Percentiles rank a stretch among this genome's conserved stretches.
phyloP scores from a whole-genome alignment of 2,329 filamentous ascomycete genomes.

The Verticillium nubilum region DNA sequence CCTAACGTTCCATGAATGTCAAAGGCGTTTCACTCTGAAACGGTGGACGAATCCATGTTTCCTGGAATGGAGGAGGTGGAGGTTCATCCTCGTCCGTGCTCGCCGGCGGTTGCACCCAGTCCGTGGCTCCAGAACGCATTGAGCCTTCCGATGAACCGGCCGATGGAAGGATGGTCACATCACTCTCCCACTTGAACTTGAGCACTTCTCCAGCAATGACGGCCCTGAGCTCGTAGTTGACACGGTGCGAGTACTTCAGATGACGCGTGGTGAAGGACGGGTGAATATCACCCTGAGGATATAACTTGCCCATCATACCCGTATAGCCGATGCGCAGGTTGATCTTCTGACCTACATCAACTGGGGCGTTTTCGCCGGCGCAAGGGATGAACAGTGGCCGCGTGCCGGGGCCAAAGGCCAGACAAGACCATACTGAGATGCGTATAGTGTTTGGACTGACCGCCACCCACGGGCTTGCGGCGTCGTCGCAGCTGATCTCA shows the following conservation, averaged over 20 bases:
- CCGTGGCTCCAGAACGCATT: not conserved
- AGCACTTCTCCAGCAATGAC: not conserved
- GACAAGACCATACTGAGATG: not conserved
- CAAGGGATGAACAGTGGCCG: not conserved
- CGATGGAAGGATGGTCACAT: not conserved
- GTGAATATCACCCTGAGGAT: not conserved
- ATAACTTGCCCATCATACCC: not conserved
- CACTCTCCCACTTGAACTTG: not conserved
- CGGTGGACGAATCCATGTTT: not conserved
- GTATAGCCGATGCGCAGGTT: not conserved
- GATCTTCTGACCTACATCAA: not conserved
- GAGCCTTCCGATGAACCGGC: not conserved
- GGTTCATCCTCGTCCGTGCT: not conserved
- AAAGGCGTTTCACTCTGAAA: not conserved
- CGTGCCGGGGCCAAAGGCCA: not conserved
- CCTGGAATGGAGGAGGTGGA: not conserved
- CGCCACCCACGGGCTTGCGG: not conserved
- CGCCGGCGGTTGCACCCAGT: not conserved
- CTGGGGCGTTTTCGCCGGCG: not conserved
- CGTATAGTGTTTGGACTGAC: not conserved
- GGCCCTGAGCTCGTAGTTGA: not conserved
- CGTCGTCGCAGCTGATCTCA: conserved; percentile 9
- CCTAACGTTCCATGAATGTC: not conserved
- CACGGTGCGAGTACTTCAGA: not conserved
- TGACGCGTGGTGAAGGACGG: not conserved